Evolutionary conservation across 106 monocot species (phyloP), one percentile per base, ranked within the genome.

Genomic region (Allium sativum): DNA sequence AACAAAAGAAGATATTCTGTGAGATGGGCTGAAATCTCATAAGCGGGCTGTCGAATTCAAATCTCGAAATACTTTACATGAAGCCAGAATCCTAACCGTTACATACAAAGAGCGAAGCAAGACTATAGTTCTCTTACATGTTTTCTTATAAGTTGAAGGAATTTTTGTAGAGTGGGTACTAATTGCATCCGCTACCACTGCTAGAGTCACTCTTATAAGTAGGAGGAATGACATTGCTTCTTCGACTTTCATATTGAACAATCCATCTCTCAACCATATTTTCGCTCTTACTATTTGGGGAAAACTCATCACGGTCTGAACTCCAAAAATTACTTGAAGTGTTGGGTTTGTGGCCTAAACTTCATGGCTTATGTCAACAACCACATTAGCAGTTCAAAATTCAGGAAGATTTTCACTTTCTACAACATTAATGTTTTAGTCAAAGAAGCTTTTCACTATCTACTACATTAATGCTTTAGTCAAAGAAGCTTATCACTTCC

Each of bases 81-180:
- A 76, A 12, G 90, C 90, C 43, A 95, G 73, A 41, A 95, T 74
- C 75, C 90, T 78, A 43, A 95, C 79, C 19, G 69, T 66, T 10
- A 65, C 18, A 64, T 95, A 87, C 70, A 95, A 40, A 62, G 95
- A 95, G 18, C 95, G 73, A n/a, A 95, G 71, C 56, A 95, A 20
- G 15, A 90, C 51, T 10, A 77, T 87, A 8, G 74, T 77, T 56
- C 73, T 78, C 65, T 55, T 76, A 65, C 81, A 86, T 22, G 61
- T 75, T 58, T 73, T 81, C 63, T 73, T 79, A 53, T 73, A 82
- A 42, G 73, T 55, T 13, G 68, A 48, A 16, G 69, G 68, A 61
- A 75, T 65, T 55, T 73, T 80, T 22, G 86, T 65, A 42, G 75
- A 60, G 69, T 45, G 64, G 17, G 68, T 76, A 18, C 68, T 62